Evolutionary conservation across 805 yeast species (phyloP).

Genomic region (Wickerhamiella nectarea): DNA sequence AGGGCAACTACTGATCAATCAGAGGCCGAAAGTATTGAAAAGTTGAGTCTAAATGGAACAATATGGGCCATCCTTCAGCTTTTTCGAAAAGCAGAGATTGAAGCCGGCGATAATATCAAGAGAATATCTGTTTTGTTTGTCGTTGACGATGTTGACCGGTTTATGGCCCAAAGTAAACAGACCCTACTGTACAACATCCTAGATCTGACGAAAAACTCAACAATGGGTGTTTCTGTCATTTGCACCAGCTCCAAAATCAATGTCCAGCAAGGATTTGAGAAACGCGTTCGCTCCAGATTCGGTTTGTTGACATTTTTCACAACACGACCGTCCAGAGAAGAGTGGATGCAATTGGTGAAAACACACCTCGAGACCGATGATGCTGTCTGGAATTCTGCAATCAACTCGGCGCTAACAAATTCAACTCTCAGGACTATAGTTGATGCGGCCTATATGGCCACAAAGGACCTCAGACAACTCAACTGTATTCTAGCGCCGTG

Average conservation of each 20-base stretch:
- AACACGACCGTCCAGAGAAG: conserved; percentile 38
- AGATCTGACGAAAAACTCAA: conserved; percentile 64
- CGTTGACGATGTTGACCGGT: conserved; percentile 75
- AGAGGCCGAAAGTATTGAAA: conserved; percentile 22
- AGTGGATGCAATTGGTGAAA: conserved; percentile 37
- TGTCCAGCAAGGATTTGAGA: conserved; percentile 70
- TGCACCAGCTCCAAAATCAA: conserved; percentile 69
- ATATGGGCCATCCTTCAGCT: conserved; percentile 20
- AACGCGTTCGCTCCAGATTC: conserved; percentile 80
- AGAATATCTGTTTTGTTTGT: conserved; percentile 52
- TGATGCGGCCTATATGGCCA: conserved; percentile 40
- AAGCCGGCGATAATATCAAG: conserved; percentile 7
- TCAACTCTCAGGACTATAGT: conserved; percentile 16
- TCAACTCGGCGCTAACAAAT: conserved; percentile 12
- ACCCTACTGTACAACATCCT: conserved; percentile 76
- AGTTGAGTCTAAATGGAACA: conserved; percentile 22
- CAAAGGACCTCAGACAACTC: conserved; percentile 40
- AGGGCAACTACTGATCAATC: conserved; percentile 22
- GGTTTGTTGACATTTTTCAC: conserved; percentile 62
- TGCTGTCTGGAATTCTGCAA: conserved; percentile 15
- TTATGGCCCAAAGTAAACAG: conserved; percentile 60
- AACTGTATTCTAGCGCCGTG: conserved; percentile 13
- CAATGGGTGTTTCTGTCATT: conserved; percentile 63
- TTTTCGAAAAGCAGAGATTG: conserved; percentile 18
- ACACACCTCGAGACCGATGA: conserved; percentile 28